Evolutionary conservation across 208 protist genomes (phyloP).

Genomic region (Acanthamoeba royreba): DNA sequence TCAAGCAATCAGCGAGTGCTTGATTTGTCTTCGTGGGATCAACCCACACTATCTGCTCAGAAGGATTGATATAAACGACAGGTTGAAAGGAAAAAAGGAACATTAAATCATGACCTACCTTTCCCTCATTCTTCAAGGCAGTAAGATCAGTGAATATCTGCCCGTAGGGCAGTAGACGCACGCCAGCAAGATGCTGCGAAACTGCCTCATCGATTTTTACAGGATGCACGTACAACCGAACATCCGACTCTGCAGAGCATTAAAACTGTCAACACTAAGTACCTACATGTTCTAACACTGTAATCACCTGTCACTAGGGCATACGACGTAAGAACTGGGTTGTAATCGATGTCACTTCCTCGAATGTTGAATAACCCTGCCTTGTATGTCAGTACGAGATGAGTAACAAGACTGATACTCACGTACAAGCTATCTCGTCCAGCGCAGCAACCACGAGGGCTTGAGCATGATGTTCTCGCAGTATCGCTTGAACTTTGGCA

Average conservation of each 20-base stretch:
- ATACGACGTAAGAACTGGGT: conserved; percentile 64
- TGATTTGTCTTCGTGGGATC: conserved; percentile 57
- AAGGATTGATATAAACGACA: neutral
- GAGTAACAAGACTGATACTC: neutral
- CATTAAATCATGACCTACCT: conserved; percentile 78
- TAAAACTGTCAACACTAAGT: neutral
- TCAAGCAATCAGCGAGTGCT: conserved; percentile 56
- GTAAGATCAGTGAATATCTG: conserved; percentile 68
- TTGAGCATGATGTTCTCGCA: neutral
- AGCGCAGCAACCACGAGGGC: conserved; percentile 63
- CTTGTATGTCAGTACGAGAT: neutral
- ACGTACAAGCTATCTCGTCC: conserved; percentile 65
- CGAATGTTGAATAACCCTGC: conserved; percentile 75
- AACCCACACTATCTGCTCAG: conserved; percentile 60
- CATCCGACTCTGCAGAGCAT: neutral
- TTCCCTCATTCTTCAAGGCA: conserved; percentile 67
- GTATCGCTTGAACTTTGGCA: neutral
- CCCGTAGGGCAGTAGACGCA: conserved; percentile 77
- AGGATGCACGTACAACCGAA: conserved; percentile 14
- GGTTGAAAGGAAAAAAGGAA: conserved; percentile 71
- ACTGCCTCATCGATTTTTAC: conserved; percentile 55
- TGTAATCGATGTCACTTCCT: conserved; percentile 69
- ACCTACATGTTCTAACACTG: neutral
- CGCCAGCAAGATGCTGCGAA: conserved; percentile 60
- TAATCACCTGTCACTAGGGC: neutral